Percentiles rank a stretch among this genome's conserved stretches.
phyloP scores from a whole-genome alignment of 2,329 filamentous ascomycete species.

The Xenoacremonium recifei region DNA sequence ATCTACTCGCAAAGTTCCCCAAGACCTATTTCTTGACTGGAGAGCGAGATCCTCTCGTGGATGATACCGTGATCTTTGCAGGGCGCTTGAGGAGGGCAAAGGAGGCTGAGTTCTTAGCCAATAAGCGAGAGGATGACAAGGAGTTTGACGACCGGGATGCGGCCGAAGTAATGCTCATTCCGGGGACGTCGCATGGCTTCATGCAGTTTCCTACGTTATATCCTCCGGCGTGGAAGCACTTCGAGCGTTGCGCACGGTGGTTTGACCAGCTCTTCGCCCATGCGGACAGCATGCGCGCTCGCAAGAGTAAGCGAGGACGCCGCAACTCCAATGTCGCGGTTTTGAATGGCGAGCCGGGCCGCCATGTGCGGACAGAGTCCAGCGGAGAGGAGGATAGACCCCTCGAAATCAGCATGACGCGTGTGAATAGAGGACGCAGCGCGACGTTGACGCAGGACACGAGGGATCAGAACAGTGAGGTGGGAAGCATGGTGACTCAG shows the following conservation, averaged over 20 bases:
- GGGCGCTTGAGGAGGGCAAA: constrained; percentile 83
- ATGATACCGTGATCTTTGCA: constrained; percentile 96
- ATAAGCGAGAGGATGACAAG: constrained; percentile 8
- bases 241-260: constrained; percentile 77
- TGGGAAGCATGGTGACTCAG: constrained; percentile 16
- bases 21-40: constrained; percentile 94
- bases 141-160: constrained; percentile 42
- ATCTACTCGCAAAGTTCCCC: constrained; percentile 80
- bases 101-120: constrained; percentile 39
- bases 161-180: constrained; percentile 77
- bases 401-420: constrained; percentile 74
- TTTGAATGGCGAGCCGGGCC: constrained; percentile 24
- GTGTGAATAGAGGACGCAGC: constrained; percentile 36
- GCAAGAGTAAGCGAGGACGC: constrained; percentile 16
- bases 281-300: constrained; percentile 41
- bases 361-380: constrained; percentile 48
- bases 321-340: constrained; percentile 11
- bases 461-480: constrained; percentile 16
- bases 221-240: constrained; percentile 85
- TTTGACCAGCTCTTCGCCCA: constrained; percentile 72
- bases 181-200: constrained; percentile 91
- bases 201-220: constrained; percentile 87
- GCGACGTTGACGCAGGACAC: constrained; percentile 16
- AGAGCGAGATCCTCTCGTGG: constrained; percentile 90
- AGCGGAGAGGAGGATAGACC: constrained; percentile 79